These are phyloP conservation scores for Escovopsis sp. DNA, from an alignment of 2,329 filamentous ascomycete genomes.

Conservation along the genomic window DNA sequence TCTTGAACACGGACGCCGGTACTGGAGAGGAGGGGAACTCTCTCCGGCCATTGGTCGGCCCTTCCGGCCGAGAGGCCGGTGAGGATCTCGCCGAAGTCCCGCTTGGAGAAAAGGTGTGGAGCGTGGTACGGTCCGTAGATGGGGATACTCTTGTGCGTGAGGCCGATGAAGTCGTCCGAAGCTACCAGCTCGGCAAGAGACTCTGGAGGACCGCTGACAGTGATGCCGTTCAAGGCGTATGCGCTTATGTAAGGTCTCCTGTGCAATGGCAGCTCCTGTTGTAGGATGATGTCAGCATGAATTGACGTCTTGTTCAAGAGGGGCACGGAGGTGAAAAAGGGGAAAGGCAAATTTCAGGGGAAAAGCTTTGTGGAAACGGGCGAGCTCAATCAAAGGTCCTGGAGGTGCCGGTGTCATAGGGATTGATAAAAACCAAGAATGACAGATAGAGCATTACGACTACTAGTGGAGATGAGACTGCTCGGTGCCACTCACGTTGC, in stretches of 20 bases:
- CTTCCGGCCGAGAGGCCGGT: not conserved
- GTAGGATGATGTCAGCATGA: not conserved
- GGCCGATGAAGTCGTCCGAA: constrained; percentile 2
- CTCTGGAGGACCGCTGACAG: constrained; percentile 3
- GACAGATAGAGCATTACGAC: too few species aligned
- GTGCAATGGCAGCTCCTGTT: constrained; percentile 1
- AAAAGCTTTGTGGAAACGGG: not conserved
- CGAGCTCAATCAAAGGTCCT: too few species aligned
- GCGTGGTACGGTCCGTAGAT: constrained; percentile 4
- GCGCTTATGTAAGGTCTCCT: constrained; percentile 4
- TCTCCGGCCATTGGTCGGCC: not conserved
- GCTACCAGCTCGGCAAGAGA: constrained; percentile 1
- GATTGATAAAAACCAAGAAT: too few species aligned
- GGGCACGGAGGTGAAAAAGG: too few species aligned
- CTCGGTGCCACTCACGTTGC: not conserved
- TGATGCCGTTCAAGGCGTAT: constrained; percentile 3
- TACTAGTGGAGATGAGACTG: too few species aligned
- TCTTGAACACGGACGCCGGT: not conserved
- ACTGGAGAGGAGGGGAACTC: not conserved
- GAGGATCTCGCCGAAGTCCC: not conserved
- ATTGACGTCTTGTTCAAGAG: too few species aligned
- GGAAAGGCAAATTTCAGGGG: too few species aligned
- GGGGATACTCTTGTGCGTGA: constrained; percentile 2
- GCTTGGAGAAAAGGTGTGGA: constrained; percentile 2
- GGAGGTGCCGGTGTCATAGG: too few species aligned